A percentile compares a stretch with the other conserved stretches of the same genome.
These are phyloP conservation scores for Kregervanrija fluxuum DNA, from an alignment of 805 yeast genomes.

Conservation along the genomic window DNA sequence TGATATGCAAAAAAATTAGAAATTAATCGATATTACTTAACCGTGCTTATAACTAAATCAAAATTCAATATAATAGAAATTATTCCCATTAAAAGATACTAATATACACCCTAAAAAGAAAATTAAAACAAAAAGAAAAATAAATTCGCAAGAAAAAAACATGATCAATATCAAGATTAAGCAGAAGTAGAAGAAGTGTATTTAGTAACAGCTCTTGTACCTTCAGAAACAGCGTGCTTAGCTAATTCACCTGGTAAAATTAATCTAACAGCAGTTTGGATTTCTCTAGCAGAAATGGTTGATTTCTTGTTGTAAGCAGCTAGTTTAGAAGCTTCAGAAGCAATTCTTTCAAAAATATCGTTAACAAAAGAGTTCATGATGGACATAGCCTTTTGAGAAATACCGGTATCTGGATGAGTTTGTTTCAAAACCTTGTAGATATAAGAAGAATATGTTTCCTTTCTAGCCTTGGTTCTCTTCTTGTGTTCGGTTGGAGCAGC, in stretches of 20 bases:
- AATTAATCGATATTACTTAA: no score
- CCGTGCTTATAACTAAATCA: no score
- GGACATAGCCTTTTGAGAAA: conserved; percentile 97
- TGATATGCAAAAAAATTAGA: no score
- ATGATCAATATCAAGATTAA: conserved; percentile 65
- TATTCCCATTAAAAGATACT: conserved; percentile 22
- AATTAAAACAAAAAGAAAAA: conserved; percentile 10
- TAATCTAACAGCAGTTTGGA: conserved; percentile 97
- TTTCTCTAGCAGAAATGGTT: conserved; percentile 96
- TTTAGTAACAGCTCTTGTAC: conserved; percentile 97
- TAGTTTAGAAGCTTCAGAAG: conserved; percentile 94
- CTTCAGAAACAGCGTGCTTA: conserved; percentile 97
- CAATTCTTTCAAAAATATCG: conserved; percentile 97
- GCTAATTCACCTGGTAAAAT: conserved; percentile 98
- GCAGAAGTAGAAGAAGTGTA: conserved; percentile 63
- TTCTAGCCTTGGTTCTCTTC: conserved; percentile 93
- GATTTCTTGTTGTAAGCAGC: conserved; percentile 99
- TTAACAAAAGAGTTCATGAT: conserved; percentile 97
- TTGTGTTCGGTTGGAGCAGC: conserved; percentile 66
- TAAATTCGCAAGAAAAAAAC: conserved; percentile 1
- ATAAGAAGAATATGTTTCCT: conserved; percentile 97
- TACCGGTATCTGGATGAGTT: conserved; percentile 99
- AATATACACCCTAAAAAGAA: conserved; percentile 28
- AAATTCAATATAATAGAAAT: conserved; percentile 1
- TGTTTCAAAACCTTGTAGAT: conserved; percentile 98